Base-by-base conservation (phyloP, 352 stramenopile species). In the Phytophthora hybrid region DNA sequence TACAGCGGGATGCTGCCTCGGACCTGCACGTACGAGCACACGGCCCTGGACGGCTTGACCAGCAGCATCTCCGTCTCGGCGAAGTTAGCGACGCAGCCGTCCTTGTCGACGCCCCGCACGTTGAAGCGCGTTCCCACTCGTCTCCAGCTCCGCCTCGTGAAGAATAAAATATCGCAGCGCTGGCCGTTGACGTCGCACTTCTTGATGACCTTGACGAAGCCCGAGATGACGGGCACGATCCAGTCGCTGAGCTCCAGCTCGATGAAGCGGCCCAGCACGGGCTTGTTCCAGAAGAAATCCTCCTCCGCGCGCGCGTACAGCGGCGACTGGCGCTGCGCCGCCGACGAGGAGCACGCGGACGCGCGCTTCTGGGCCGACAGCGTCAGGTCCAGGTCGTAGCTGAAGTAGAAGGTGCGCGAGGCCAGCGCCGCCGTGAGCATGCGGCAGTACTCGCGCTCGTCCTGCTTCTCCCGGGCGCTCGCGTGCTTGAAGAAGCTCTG, bases 1-100 rank as follows among this genome's bases (percentile, higher is more conserved):
- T 95, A 88, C 3, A 99, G 62, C 34, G 97, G 97, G 59, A 99
- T 99, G 31, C 94, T 98, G 32, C 97, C 97, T 16, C 97, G 92
- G 19, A 97, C 98, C 77, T 94, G 80, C 66, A 90, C 79, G 61
- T 88, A 92, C n/a, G 90, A 93, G 44, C 74, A 86, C 55, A 81
- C 51, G 76, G 76, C 61, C 63, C 72, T 51, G 63, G 79, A 66
- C 80, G 77, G 23, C 55, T 70, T 68, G 84, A 86, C 56, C 95
- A 78, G 63, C 83, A 89, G 61, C 87, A 98, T 96, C 76, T 99
- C 97, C 5, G 94, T 98, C 81, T 99, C 97, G 9, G 95, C 96
- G 80, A 98, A 98, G 80, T 99, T 99, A 7, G 97, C 96, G 19
- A 98, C 93, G 47, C 94, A 88, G 37, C 95, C 96, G 8, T 91